Conservation (phyloP, 2,329 filamentous ascomycete genomes). For the Cladorrhinum sp. region DNA sequence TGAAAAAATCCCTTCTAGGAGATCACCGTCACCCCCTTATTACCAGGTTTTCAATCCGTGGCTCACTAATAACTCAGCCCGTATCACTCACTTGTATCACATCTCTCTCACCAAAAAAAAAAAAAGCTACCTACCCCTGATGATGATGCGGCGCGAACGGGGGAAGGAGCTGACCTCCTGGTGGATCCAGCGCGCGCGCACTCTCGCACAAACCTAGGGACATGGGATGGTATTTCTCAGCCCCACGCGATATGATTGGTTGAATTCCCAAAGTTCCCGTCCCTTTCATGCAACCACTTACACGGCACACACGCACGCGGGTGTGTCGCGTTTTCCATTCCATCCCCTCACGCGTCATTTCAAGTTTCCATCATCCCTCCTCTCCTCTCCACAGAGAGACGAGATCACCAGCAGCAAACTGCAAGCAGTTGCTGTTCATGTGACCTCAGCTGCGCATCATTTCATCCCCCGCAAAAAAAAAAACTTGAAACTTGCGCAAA, state of each 20-base stretch:
- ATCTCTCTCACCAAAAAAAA: background rate
- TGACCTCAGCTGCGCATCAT: background rate
- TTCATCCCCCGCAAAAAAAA: no score
- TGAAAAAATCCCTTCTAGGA: background rate
- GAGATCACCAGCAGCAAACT: background rate
- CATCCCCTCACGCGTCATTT: no score
- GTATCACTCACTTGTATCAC: no score
- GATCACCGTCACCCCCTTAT: background rate
- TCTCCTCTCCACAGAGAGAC: no score
- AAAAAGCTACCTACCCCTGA: no score
- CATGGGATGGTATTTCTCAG: no score
- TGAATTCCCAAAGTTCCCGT: background rate
- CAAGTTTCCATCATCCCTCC: no score
- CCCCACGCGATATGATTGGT: conserved; percentile 26
- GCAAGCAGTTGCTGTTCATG: background rate
- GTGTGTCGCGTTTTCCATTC: background rate
- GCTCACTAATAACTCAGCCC: background rate
- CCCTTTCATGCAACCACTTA: conserved; percentile 24
- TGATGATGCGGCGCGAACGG: no score
- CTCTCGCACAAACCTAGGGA: no score
- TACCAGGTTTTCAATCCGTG: background rate
- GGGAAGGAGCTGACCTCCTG: no score
- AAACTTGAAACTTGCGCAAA: background rate
- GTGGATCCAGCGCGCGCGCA: no score
- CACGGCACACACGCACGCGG: conserved; percentile 15